phyloP scores from a whole-genome alignment of 225 moss, liverwort and hornwort genomes.

The Rhytidiadelphus loreus region DNA sequence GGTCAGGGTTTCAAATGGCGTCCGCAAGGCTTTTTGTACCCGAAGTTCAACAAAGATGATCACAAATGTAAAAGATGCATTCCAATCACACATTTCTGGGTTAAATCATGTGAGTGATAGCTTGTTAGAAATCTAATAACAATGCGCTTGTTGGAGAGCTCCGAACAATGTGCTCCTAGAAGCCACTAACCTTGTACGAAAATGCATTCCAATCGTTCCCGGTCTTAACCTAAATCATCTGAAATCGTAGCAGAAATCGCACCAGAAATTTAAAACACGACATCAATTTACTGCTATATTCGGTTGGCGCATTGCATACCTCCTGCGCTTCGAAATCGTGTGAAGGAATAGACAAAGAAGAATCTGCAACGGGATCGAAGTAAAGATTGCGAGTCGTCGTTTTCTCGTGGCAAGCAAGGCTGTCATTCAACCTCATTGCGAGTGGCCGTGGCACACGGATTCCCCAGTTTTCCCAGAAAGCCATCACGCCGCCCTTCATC shows the following conservation, averaged over 20 bases:
- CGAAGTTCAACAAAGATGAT: not conserved
- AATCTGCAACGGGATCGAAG: not conserved
- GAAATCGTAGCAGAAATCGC: not conserved
- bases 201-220: not conserved
- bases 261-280: not conserved
- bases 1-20: not conserved
- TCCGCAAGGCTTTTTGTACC: not conserved
- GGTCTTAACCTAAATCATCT: not conserved
- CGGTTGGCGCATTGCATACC: not conserved
- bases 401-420: conserved; percentile 2
- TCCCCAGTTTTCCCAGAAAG: conserved; percentile 70
- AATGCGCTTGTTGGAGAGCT: not conserved
- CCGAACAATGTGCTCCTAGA: not conserved
- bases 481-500: conserved; percentile 76
- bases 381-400: not conserved
- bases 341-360: not conserved
- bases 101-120: not conserved
- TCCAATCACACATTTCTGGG: not conserved
- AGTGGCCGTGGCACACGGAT: conserved; percentile 43
- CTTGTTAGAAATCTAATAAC: not conserved
- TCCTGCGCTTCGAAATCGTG: not conserved
- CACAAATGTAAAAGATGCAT: not conserved
- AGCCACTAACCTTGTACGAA: not conserved
- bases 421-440: conserved; percentile 43
- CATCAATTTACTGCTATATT: not conserved